Evolutionary conservation across 2,329 filamentous ascomycete species (phyloP).

Genomic region (Ploettnerulaceae sp.): DNA sequence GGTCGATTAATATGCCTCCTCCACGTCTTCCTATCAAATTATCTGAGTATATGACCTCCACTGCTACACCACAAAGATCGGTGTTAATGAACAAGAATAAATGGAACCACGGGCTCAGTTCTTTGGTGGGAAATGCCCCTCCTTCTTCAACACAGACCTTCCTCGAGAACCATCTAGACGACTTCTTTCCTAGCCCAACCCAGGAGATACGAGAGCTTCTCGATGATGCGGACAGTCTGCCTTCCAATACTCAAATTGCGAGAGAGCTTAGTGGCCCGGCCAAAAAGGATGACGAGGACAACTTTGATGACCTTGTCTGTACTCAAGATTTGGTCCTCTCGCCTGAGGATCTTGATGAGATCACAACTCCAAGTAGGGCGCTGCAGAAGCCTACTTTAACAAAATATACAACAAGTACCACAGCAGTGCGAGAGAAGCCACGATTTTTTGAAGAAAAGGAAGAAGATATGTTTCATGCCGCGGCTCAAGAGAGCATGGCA

Average conservation of each 20-base stretch:
- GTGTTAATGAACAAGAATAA: not conserved
- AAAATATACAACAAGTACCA: not conserved
- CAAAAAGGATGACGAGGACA: conserved; percentile 1
- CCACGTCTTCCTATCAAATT: conserved; percentile 16
- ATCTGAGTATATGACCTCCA: conserved; percentile 9
- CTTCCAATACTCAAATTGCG: conserved; percentile 24
- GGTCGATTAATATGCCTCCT: conserved; percentile 24
- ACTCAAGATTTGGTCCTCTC: conserved; percentile 45
- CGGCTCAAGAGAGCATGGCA: not conserved
- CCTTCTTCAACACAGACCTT: conserved; percentile 49
- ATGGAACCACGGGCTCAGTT: no score
- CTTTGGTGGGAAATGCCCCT: conserved; percentile 11
- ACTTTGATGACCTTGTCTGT: conserved; percentile 21
- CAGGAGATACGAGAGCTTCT: conserved; percentile 49
- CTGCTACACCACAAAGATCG: not conserved
- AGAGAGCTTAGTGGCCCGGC: conserved; percentile 22
- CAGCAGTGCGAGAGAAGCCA: conserved; percentile 8
- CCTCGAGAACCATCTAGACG: conserved; percentile 45
- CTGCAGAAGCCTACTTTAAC: not conserved
- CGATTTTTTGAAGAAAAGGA: conserved; percentile 30
- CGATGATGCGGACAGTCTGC: conserved; percentile 36
- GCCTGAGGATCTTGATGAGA: conserved; percentile 44
- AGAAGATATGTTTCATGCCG: conserved; percentile 24
- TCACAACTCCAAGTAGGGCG: conserved; percentile 31
- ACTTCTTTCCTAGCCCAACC: conserved; percentile 52